These are phyloP conservation scores for Stachybotrys chartarum DNA, from an alignment of 2,329 filamentous ascomycete species.

Conservation along the genomic window DNA sequence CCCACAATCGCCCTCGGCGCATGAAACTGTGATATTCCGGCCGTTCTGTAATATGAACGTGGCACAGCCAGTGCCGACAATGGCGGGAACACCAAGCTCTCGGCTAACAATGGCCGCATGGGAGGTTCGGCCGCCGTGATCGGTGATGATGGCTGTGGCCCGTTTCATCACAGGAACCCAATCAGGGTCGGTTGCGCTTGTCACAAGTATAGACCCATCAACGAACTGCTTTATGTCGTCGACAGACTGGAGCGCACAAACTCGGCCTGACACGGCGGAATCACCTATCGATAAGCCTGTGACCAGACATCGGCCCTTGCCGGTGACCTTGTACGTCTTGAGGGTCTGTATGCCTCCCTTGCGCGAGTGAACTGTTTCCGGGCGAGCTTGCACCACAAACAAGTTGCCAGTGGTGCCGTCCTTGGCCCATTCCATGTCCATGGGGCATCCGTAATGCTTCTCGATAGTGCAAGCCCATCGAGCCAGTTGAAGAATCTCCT, in stretches of 20 bases:
- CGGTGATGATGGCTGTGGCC: conserved; percentile 26
- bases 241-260: conserved; percentile 23
- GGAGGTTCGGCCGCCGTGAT: conserved; percentile 28
- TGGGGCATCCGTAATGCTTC: conserved; percentile 24
- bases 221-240: conserved; percentile 23
- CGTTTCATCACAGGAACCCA: conserved; percentile 31
- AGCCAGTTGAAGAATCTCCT: conserved; percentile 25
- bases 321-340: conserved; percentile 22
- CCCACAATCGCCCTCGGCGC: conserved; percentile 27
- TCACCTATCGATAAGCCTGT: conserved; percentile 24
- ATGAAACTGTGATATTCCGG: conserved; percentile 29
- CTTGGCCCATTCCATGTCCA: conserved; percentile 33
- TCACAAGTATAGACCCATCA: conserved; percentile 25
- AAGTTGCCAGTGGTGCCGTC: conserved; percentile 19
- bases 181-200: conserved; percentile 26
- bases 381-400: conserved; percentile 28
- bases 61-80: conserved; percentile 26
- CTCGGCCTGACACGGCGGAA: conserved; percentile 21
- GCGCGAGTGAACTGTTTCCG: conserved; percentile 28
- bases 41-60: conserved; percentile 27
- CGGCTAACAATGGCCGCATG: conserved; percentile 33
- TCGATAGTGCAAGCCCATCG: conserved; percentile 28
- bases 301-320: conserved; percentile 17
- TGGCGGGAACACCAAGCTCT: conserved; percentile 27
- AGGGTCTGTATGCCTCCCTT: conserved; percentile 16